phyloP scores from a whole-genome alignment of 2,329 filamentous ascomycete genomes.

The Phoma sp. region DNA sequence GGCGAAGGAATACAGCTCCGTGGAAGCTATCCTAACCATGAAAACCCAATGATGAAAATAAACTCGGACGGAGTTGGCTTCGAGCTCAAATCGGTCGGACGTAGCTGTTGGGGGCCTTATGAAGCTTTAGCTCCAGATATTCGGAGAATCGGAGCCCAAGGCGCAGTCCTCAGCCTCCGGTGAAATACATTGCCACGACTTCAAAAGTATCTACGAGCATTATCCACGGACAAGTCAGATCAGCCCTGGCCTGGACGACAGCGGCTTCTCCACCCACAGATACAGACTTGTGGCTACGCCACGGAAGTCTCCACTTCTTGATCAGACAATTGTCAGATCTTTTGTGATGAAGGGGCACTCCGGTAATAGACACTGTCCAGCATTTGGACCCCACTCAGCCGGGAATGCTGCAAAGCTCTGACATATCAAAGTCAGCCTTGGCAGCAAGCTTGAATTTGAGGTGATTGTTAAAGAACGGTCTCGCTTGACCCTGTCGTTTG shows the following conservation, averaged over 20 bases:
- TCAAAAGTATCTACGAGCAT: not conserved
- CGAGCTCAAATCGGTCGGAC: not conserved
- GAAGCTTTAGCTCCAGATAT: slow-evolving; percentile 6
- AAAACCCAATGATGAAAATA: not conserved
- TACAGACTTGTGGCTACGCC: not conserved
- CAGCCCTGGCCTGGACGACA: not conserved
- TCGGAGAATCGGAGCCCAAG: slow-evolving; percentile 9
- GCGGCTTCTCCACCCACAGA: not conserved
- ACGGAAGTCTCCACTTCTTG: slow-evolving; percentile 1
- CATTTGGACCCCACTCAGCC: not conserved
- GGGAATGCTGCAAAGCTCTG: not conserved
- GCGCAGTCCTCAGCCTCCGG: slow-evolving; percentile 2
- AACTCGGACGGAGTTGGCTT: not conserved
- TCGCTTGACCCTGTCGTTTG: slow-evolving; percentile 4
- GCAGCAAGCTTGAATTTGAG: not conserved
- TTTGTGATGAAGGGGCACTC: slow-evolving; percentile 2
- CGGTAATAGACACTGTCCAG: not conserved
- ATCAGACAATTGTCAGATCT: not conserved
- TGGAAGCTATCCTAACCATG: not conserved
- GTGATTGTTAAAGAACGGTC: not conserved
- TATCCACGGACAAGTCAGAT: slow-evolving; percentile 1
- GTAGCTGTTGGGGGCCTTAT: not conserved
- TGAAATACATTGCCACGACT: slow-evolving; percentile 5
- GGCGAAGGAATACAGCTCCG: slow-evolving; percentile 5
- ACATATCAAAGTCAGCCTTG: not conserved